Evolutionary conservation across 139 green algal species (phyloP), one percentile per base, ranked within the genome.

Genomic region (Chlamydomonas asymmetrica): DNA sequence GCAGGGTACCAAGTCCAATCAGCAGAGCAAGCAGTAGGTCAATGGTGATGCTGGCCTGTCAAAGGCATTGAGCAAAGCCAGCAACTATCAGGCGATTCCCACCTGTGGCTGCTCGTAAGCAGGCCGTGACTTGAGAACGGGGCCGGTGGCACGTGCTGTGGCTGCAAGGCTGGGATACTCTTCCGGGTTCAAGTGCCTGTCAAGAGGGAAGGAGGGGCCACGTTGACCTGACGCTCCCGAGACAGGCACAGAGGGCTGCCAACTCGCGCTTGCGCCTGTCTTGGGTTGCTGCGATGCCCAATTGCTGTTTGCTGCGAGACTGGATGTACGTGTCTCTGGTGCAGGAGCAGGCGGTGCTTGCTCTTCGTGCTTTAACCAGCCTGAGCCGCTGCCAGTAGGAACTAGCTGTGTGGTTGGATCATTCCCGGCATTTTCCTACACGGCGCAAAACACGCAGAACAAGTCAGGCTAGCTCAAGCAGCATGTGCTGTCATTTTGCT

Each of bases 391-490:
- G 18, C 73, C 75, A n/a, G 83, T 73, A 2, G 86, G 87, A 5
- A 94, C 89, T 43, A 94, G 84, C 84, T 92, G 85, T 23, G 85
- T 92, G 39, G 31, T 90, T 25, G 89, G 83, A 63, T 94, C 89
- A 63, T 92, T 92, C 22, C 89, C 91, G 20, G 89, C 87, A 65
- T 95, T 90, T 66, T 95, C 91, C 91, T 94, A 80, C 65, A 71
- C 38, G 48, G 8, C 39, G 3, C 52, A 54, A 22, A 50, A 45
- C 5, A 9, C 2, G 38, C 31, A 45, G 32, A 39, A 41, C 54
- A 8, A n/a, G 1, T 35, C 5, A 56, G n/a, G n/a, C n/a, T n/a
- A n/a, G n/a, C n/a, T n/a, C n/a, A n/a, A n/a, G n/a, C n/a, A n/a
- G n/a, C n/a, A n/a, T n/a, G n/a, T n/a, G n/a, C n/a, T n/a, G n/a